phyloP scores from a whole-genome alignment of 2,329 filamentous ascomycete genomes.

The Oidium heveae region DNA sequence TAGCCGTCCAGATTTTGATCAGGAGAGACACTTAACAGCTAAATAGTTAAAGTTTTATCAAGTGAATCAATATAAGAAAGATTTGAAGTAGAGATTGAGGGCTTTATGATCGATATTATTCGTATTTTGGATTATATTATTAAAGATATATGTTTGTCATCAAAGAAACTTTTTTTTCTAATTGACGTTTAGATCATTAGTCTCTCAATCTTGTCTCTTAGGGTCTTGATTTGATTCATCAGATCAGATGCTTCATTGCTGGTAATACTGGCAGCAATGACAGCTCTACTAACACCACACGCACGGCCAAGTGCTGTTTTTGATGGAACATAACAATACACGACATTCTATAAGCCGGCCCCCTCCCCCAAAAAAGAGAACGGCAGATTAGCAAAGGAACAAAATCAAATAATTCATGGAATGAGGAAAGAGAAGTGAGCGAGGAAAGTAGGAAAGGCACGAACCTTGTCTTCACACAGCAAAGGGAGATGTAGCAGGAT shows the following conservation, averaged over 20 bases:
- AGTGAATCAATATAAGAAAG: too few relatives aligned
- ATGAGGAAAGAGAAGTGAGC: slow-evolving; percentile 13
- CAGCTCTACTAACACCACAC: slow-evolving; percentile 66
- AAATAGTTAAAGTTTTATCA: too few relatives aligned
- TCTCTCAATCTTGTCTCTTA: slow-evolving; percentile 91
- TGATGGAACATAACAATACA: slow-evolving; percentile 46
- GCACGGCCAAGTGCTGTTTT: slow-evolving; percentile 74
- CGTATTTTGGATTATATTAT: too few relatives aligned
- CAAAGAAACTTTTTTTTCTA: too few relatives aligned
- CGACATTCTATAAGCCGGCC: slow-evolving; percentile 41
- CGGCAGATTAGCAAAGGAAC: too few relatives aligned
- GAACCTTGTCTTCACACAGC: slow-evolving; percentile 49
- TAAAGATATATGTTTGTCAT: too few relatives aligned
- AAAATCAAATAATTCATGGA: neutral
- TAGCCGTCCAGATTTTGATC: too few relatives aligned
- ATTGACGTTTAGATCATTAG: slow-evolving; percentile 50
- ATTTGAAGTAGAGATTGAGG: too few relatives aligned
- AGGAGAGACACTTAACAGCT: too few relatives aligned
- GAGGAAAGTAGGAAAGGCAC: neutral
- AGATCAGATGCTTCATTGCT: slow-evolving; percentile 80
- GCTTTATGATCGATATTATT: too few relatives aligned
- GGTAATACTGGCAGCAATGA: slow-evolving; percentile 73
- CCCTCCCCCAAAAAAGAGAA: too few relatives aligned
- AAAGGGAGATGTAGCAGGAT: slow-evolving; percentile 79
- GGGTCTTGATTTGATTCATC: slow-evolving; percentile 58